Conservation (phyloP, 2,329 filamentous ascomycete species). For the Rasamsonia emersonii region DNA sequence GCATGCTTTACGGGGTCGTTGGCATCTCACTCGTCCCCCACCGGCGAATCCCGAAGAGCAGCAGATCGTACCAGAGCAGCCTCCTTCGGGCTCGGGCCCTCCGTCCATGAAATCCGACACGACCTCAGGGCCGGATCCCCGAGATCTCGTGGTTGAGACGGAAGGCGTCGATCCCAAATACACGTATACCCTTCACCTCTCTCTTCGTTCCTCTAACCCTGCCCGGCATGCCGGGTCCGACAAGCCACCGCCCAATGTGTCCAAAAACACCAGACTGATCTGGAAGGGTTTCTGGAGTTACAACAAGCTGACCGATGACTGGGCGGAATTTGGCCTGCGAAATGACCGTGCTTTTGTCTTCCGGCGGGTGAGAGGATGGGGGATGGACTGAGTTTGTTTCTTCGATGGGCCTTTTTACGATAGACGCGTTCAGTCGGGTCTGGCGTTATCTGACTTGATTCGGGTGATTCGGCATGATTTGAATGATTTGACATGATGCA, state of each 20-base stretch:
- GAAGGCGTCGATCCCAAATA: slow-evolving; percentile 74
- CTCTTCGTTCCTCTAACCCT: slow-evolving; percentile 51
- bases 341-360: slow-evolving; percentile 56
- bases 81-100: slow-evolving; percentile 27
- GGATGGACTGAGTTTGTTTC: slow-evolving; percentile 28
- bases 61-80: slow-evolving; percentile 33
- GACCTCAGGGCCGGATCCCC: slow-evolving; percentile 21
- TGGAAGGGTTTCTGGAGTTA: slow-evolving; percentile 93
- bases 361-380: slow-evolving; percentile 54
- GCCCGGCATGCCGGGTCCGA: slow-evolving; percentile 39
- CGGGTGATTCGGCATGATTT: no score
- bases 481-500: no score
- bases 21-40: slow-evolving; percentile 52
- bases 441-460: no score
- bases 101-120: slow-evolving; percentile 12
- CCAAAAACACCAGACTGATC: slow-evolving; percentile 73
- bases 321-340: slow-evolving; percentile 66
- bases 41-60: slow-evolving; percentile 13
- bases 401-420: no score
- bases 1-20: slow-evolving; percentile 56
- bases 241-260: slow-evolving; percentile 27
- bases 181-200: slow-evolving; percentile 72
- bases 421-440: not conserved
- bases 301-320: slow-evolving; percentile 82
- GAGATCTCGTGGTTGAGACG: slow-evolving; percentile 74